Evolutionary conservation across 306 rosid genomes (phyloP).

Genomic region (Casuarina cunninghamiana): DNA sequence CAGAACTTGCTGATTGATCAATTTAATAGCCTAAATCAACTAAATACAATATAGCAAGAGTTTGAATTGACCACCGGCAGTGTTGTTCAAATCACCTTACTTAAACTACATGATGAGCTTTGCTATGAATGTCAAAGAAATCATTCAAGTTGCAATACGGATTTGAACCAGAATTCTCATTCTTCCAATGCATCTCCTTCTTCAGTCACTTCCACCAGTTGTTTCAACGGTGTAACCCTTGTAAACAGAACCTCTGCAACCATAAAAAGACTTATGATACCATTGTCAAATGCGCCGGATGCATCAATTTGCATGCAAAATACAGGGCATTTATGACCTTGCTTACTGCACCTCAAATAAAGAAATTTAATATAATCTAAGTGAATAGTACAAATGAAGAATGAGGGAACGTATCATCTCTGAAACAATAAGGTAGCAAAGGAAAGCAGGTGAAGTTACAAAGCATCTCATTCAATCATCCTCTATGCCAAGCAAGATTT

Average conservation of each 20-base stretch:
- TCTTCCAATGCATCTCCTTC: constrained; percentile 58
- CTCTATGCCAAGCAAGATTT: not conserved
- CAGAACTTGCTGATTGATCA: not conserved
- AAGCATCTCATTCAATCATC: not conserved
- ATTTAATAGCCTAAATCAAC: not conserved
- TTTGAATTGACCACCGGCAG: not conserved
- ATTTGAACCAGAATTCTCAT: constrained; percentile 12
- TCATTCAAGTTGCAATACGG: not conserved
- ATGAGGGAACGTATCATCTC: not conserved
- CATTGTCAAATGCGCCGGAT: not conserved
- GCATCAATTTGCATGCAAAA: not conserved
- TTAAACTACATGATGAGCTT: not conserved
- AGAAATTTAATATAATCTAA: not conserved
- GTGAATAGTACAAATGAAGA: not conserved
- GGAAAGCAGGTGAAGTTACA: not conserved
- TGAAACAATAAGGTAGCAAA: not conserved
- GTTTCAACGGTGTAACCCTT: constrained; percentile 42
- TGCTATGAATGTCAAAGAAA: not conserved
- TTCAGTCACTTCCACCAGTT: constrained; percentile 34
- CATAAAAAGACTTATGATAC: constrained; percentile 10
- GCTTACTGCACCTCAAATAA: not conserved
- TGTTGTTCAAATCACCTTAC: not conserved
- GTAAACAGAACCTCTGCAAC: constrained; percentile 53
- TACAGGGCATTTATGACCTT: not conserved
- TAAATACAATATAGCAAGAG: not conserved